Conservation (phyloP, 2,329 filamentous ascomycete genomes). For the Macroventuria anomochaeta region DNA sequence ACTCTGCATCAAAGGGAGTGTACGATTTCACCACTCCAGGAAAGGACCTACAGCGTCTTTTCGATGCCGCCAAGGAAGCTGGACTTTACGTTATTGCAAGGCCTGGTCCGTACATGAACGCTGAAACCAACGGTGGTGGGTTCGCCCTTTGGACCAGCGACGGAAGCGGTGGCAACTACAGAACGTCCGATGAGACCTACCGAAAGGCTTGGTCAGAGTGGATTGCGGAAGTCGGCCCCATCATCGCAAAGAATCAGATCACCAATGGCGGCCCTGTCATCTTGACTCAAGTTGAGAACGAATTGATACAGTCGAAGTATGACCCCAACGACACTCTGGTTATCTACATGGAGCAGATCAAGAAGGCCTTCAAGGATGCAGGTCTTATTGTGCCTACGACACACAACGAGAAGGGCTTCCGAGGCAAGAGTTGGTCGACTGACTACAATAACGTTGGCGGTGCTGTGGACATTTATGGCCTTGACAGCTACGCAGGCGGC, state of each 20-base stretch:
- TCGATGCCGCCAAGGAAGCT: conserved; percentile 60
- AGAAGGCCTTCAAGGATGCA: conserved; percentile 54
- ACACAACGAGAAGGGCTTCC: conserved; percentile 60
- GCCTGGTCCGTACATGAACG: conserved; percentile 61
- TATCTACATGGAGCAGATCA: conserved; percentile 60
- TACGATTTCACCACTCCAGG: conserved; percentile 60
- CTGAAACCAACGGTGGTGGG: conserved; percentile 58
- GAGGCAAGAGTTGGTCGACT: conserved; percentile 59
- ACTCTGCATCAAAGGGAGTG: conserved; percentile 52
- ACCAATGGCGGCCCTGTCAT: conserved; percentile 61
- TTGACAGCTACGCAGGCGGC: conserved; percentile 57
- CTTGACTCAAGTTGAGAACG: conserved; percentile 62
- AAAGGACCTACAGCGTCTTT: conserved; percentile 59
- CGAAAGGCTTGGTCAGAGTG: conserved; percentile 57
- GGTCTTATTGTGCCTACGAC: conserved; percentile 59
- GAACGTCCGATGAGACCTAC: conserved; percentile 56
- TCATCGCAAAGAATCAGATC: conserved; percentile 59
- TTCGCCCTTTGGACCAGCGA: conserved; percentile 56
- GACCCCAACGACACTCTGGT: conserved; percentile 55
- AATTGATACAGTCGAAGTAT: conserved; percentile 56
- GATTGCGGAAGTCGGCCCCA: conserved; percentile 54
- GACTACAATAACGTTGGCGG: conserved; percentile 65
- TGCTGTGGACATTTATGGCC: conserved; percentile 58
- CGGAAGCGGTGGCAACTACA: conserved; percentile 53
- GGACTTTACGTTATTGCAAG: conserved; percentile 60